Base-by-base conservation (phyloP, 108 stramenopile species). In the Nitzschia putrida region DNA sequence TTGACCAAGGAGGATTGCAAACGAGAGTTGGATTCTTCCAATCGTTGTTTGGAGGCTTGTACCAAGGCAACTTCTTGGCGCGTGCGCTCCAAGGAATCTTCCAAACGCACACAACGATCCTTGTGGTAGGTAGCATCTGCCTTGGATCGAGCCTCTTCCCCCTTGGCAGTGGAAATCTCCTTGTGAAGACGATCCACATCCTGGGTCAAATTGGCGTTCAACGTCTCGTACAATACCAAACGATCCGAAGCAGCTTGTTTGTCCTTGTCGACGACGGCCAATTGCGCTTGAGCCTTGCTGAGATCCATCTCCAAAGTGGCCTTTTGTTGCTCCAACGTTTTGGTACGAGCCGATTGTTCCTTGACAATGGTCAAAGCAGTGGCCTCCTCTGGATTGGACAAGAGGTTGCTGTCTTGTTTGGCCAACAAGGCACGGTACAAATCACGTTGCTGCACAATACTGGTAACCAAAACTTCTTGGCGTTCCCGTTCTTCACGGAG, bases 391-490 rank as follows among this genome's bases (percentile, higher is more conserved):
- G 65, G 64, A 39, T 66, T 60, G 9, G 63, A 44, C 8, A 80
- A 66, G 12, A 73, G 8, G 11, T 70, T 64, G 58, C 61, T 57
- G 73, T 90, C 88, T 54, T 90, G 81, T 53, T 87, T 85, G 14
- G 74, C 74, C 39, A 91, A 72, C 40, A 91, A 61, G 7, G 87
- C 88, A 23, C 90, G 82, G 73, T 93, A 95, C 13, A 93, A 66
- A 73, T 95, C 92, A 8, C 95, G 87, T 56, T 93, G 95, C 65
- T 93, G 85, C 10, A 90, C 92, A 51, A 93, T 92, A 37, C 80
- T 83, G 41, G 79, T 79, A 2, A 92, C 89, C 26, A 91, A 63
- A n/a, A 55, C 76, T 42, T 87, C 80, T 68, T 96, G 92, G 9
- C 78, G 81, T 55, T 86, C 74, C 23, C 89, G 78, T 26, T 96